Conservation (phyloP, 208 protist species). For the Crithidia brevicula region DNA sequence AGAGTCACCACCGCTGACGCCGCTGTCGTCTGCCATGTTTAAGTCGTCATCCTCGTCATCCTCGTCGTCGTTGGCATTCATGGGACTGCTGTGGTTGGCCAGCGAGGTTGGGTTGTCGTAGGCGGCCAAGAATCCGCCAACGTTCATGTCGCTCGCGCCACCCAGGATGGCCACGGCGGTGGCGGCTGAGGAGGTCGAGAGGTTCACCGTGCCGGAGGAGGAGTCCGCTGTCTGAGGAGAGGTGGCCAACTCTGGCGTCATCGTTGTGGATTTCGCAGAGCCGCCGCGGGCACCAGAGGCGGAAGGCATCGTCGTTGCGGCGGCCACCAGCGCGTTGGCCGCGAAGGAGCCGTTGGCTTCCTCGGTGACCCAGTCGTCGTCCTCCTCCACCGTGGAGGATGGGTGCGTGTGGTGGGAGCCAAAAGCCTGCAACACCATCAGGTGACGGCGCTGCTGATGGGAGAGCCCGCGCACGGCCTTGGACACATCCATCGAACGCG, state of each 20-base stretch:
- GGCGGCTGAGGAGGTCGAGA: constrained; percentile 12
- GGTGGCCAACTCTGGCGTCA: background rate
- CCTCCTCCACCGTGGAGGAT: constrained; percentile 10
- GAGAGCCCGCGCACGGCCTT: constrained; percentile 2
- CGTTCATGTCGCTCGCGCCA: background rate
- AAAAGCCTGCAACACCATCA: constrained; percentile 12
- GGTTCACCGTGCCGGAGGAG: background rate
- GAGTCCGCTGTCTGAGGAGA: background rate
- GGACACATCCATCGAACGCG: constrained; percentile 16
- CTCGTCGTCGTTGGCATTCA: background rate
- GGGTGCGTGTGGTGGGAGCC: constrained; percentile 1
- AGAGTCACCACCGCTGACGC: background rate
- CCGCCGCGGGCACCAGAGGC: too few species aligned
- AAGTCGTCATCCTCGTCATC: background rate
- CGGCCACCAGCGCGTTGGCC: constrained; percentile 15
- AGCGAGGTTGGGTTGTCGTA: background rate
- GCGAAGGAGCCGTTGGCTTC: constrained; percentile 9
- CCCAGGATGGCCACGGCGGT: constrained; percentile 11
- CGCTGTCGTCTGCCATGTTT: background rate
- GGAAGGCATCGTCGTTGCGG: background rate
- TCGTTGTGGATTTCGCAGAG: too few species aligned
- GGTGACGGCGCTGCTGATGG: constrained; percentile 13
- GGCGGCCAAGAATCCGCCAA: background rate
- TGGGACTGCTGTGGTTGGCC: background rate
- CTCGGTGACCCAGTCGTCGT: constrained; percentile 21